Conservation (phyloP, 805 yeast species). For the Wilhelminamyces savonicus region DNA sequence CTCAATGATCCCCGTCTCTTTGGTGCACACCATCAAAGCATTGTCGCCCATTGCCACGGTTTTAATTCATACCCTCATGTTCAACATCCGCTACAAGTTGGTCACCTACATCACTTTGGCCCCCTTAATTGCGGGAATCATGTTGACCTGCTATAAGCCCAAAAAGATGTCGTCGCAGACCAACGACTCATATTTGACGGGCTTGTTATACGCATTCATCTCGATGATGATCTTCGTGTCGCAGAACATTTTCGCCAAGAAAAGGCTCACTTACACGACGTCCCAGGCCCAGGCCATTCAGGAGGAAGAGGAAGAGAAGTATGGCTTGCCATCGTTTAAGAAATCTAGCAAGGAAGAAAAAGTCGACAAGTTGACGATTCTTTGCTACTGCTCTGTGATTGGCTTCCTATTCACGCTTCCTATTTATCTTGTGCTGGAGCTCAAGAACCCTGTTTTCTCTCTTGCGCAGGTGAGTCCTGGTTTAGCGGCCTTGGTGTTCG, state of each 20-base stretch:
- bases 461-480: constrained; percentile 24
- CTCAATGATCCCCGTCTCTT: constrained; percentile 82
- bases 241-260: constrained; percentile 78
- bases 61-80: constrained; percentile 59
- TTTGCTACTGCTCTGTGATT: constrained; percentile 63
- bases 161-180: constrained; percentile 18
- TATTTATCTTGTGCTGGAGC: constrained; percentile 54
- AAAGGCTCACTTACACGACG: constrained; percentile 42
- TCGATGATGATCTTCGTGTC: constrained; percentile 67
- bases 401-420: constrained; percentile 68
- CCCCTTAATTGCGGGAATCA: constrained; percentile 81
- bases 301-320: constrained; percentile 9
- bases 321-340: constrained; percentile 18
- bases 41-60: constrained; percentile 88
- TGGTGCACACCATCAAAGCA: constrained; percentile 92
- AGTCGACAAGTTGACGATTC: constrained; percentile 64
- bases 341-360: constrained; percentile 29
- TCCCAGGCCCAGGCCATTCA: constrained; percentile 1
- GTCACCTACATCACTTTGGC: constrained; percentile 73
- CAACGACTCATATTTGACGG: constrained; percentile 19
- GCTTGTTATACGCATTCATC: constrained; percentile 45
- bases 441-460: constrained; percentile 19
- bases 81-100: constrained; percentile 48
- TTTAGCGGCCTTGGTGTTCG: constrained; percentile 33
- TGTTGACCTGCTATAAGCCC: constrained; percentile 60